These are phyloP conservation scores for Sarcodon sp. DNA, from an alignment of 768 basidiomycete genomes.

Conservation along the genomic window DNA sequence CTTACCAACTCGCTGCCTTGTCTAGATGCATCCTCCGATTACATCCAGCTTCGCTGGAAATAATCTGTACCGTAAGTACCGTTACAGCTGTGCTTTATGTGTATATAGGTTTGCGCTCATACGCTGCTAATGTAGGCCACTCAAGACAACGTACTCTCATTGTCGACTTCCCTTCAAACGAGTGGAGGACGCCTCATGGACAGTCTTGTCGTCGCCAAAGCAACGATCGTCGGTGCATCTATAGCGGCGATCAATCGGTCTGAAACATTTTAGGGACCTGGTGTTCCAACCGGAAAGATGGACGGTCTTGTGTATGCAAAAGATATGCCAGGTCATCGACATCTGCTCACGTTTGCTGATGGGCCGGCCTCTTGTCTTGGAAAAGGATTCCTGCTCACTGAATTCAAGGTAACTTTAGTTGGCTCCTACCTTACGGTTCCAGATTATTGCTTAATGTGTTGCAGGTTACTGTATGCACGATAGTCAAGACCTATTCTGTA, in stretches of 20 bases:
- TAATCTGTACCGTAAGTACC: conserved; percentile 24
- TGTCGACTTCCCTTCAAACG: conserved; percentile 18
- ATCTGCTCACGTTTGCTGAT: conserved; percentile 31
- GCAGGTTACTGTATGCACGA: too few species aligned
- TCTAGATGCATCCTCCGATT: conserved; percentile 37
- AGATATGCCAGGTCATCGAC: conserved; percentile 22
- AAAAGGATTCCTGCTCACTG: conserved; percentile 25
- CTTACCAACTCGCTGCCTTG: conserved; percentile 35
- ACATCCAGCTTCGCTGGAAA: conserved; percentile 25
- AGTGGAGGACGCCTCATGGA: conserved; percentile 8
- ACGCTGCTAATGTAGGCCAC: conserved; percentile 16
- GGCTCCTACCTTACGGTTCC: too few species aligned
- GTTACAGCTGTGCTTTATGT: background rate
- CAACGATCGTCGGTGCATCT: conserved; percentile 23
- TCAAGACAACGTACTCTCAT: conserved; percentile 26
- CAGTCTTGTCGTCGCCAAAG: conserved; percentile 22
- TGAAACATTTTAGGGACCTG: conserved; percentile 27
- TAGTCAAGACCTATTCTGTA: too few species aligned
- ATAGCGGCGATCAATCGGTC: conserved; percentile 27
- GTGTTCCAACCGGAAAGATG: conserved; percentile 32
- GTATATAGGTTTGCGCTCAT: background rate
- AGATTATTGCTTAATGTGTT: too few species aligned
- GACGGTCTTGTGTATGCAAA: conserved; percentile 18
- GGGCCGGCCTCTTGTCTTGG: conserved; percentile 33
- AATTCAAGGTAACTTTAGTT: conserved; percentile 23